Conservation (phyloP, 768 basidiomycete species). For the Psilocybe azurescens region DNA sequence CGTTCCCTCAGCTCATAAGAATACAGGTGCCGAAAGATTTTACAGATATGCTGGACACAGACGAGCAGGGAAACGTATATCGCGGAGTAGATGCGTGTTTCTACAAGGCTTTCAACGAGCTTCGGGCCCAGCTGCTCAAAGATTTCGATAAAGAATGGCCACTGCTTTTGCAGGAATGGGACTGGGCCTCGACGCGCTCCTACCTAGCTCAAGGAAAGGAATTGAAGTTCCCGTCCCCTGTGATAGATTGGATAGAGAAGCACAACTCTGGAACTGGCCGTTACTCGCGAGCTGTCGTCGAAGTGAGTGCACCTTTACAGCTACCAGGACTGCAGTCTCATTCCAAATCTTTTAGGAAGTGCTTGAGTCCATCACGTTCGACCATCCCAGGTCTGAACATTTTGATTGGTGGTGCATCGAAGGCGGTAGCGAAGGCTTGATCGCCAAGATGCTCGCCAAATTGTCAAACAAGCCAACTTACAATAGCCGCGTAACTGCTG, state of each 20-base stretch:
- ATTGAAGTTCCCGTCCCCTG: constrained; percentile 12
- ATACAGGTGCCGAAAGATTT: constrained; percentile 12
- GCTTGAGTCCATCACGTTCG: constrained; percentile 18
- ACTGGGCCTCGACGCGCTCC: constrained; percentile 25
- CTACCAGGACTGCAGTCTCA: not conserved
- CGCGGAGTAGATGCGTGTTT: constrained; percentile 20
- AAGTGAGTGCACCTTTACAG: constrained; percentile 7
- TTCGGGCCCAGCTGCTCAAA: constrained; percentile 9
- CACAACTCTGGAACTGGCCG: constrained; percentile 17
- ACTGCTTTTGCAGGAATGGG: constrained; percentile 24
- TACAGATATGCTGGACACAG: constrained; percentile 9
- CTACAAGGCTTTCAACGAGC: constrained; percentile 16
- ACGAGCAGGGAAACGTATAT: constrained; percentile 9
- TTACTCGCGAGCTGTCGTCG: constrained; percentile 12
- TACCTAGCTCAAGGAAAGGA: constrained; percentile 20
- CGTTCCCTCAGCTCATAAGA: not conserved
- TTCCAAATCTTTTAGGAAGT: constrained; percentile 11
- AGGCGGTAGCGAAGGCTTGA: constrained; percentile 16
- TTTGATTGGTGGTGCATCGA: constrained; percentile 23
- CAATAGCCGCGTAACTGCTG: constrained; percentile 12
- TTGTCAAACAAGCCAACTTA: constrained; percentile 10
- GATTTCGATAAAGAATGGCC: constrained; percentile 27
- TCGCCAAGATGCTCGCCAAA: constrained; percentile 4
- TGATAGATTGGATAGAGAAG: constrained; percentile 22
- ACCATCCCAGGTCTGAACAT: constrained; percentile 16